Conservation (phyloP, 306 rosid genomes). For the Medicago lupulina region DNA sequence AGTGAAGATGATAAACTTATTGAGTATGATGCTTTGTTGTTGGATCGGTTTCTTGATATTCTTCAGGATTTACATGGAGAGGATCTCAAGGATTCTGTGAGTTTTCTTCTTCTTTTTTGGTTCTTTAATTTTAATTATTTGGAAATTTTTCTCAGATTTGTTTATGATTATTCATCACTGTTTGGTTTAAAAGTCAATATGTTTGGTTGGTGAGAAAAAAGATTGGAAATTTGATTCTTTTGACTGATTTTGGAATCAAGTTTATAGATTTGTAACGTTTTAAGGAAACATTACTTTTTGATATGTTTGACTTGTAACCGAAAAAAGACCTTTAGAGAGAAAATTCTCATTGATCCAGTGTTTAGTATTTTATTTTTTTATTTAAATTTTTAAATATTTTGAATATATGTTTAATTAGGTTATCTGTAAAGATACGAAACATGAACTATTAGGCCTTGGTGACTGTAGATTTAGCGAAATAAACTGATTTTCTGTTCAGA, state of each 20-base stretch:
- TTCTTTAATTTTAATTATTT: neutral
- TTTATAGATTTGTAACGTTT: constrained; percentile 23
- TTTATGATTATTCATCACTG: constrained; percentile 30
- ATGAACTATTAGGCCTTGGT: neutral
- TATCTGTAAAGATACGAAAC: neutral
- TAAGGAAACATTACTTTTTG: constrained; percentile 20
- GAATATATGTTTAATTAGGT: neutral
- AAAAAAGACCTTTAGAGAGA: neutral
- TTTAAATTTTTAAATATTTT: neutral
- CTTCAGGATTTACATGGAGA: constrained; percentile 99
- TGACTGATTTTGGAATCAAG: constrained; percentile 24
- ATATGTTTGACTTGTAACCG: constrained; percentile 29
- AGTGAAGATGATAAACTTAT: constrained; percentile 95
- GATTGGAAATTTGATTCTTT: constrained; percentile 21
- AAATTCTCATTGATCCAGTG: neutral
- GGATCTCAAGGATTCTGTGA: constrained; percentile 91
- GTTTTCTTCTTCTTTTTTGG: constrained; percentile 28
- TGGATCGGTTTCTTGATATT: constrained; percentile 98
- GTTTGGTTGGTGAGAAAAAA: constrained; percentile 32
- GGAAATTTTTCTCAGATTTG: neutral
- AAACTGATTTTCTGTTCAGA: neutral
- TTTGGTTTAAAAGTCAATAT: constrained; percentile 10
- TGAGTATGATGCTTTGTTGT: constrained; percentile 89
- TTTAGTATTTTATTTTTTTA: too few relatives aligned
- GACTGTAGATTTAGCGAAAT: neutral